phyloP scores from a whole-genome alignment of 345 rosid genomes.

The Dipteronia dyeriana region DNA sequence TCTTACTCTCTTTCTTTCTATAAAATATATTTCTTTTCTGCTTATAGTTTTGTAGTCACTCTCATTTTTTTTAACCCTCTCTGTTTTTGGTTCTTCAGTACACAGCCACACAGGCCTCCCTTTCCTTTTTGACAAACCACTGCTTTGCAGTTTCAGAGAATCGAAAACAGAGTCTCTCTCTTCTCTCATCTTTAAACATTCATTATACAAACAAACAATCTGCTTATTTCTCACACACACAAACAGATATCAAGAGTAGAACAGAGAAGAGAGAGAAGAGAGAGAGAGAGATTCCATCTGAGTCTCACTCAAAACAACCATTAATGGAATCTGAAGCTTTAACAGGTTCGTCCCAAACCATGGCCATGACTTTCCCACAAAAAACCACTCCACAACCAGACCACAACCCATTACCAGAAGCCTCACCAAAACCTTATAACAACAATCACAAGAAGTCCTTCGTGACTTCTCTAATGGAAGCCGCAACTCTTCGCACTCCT shows the following conservation, averaged over 20 bases:
- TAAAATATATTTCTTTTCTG: neutral
- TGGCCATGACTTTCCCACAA: constrained; percentile 30
- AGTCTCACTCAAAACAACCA: constrained; percentile 14
- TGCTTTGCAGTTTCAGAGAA: constrained; percentile 15
- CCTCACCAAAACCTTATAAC: constrained; percentile 40
- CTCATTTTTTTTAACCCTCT: neutral
- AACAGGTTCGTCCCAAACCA: constrained; percentile 40
- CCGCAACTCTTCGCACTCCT: constrained; percentile 60
- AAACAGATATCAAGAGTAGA: neutral
- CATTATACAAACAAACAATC: neutral
- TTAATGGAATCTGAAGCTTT: constrained; percentile 37
- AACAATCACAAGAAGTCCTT: constrained; percentile 55
- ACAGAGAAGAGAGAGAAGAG: neutral
- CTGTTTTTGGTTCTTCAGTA: neutral
- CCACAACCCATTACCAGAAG: constrained; percentile 23
- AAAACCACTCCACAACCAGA: constrained; percentile 27
- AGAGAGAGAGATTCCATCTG: constrained; percentile 18
- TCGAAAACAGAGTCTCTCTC: neutral
- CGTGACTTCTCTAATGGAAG: constrained; percentile 74
- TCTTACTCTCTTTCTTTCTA: neutral
- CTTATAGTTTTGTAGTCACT: neutral
- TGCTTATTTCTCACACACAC: neutral
- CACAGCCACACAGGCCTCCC: neutral
- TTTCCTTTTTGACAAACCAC: neutral
- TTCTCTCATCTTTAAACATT: neutral